These are phyloP conservation scores for Bruguiera hainesii DNA, from an alignment of 441 rosid species.

Conservation along the genomic window DNA sequence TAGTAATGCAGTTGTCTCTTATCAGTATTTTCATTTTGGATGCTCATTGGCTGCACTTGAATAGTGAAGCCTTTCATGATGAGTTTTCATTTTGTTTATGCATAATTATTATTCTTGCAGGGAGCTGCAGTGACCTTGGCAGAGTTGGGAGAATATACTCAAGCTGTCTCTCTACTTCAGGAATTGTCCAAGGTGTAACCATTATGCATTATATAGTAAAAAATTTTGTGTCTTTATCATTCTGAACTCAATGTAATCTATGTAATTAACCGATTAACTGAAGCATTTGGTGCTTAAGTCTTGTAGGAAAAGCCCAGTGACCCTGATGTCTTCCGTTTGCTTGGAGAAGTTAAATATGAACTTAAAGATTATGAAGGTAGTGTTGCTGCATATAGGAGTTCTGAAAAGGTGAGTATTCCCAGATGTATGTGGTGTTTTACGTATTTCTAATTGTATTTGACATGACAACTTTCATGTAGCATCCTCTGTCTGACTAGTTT, in stretches of 20 bases:
- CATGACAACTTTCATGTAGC: too few species aligned
- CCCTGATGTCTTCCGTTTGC: conserved; percentile 83
- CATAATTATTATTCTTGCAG: conserved; percentile 37
- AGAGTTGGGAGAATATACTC: conserved; percentile 75
- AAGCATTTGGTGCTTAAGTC: conserved; percentile 24
- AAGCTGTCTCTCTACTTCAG: conserved; percentile 64
- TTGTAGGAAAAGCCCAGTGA: conserved; percentile 72
- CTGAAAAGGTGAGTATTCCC: conserved; percentile 51
- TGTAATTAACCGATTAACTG: conserved; percentile 22
- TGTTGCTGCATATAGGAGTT: conserved; percentile 66
- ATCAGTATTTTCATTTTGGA: too few species aligned
- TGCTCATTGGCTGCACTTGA: too few species aligned
- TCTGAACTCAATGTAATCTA: conserved; percentile 13
- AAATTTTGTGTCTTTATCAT: conserved; percentile 3
- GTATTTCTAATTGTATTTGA: not conserved
- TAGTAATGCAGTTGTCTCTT: too few species aligned
- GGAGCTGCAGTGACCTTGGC: conserved; percentile 85
- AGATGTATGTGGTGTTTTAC: conserved; percentile 1
- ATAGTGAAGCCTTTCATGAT: too few species aligned
- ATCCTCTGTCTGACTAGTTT: too few species aligned
- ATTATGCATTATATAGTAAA: conserved; percentile 16
- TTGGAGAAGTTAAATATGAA: conserved; percentile 87
- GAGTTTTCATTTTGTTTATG: not conserved
- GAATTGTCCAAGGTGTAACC: conserved; percentile 59
- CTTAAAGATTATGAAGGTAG: conserved; percentile 90